These are phyloP conservation scores for Amylostereum chailletii DNA, from an alignment of 1,284 basidiomycete species.

Conservation along the genomic window DNA sequence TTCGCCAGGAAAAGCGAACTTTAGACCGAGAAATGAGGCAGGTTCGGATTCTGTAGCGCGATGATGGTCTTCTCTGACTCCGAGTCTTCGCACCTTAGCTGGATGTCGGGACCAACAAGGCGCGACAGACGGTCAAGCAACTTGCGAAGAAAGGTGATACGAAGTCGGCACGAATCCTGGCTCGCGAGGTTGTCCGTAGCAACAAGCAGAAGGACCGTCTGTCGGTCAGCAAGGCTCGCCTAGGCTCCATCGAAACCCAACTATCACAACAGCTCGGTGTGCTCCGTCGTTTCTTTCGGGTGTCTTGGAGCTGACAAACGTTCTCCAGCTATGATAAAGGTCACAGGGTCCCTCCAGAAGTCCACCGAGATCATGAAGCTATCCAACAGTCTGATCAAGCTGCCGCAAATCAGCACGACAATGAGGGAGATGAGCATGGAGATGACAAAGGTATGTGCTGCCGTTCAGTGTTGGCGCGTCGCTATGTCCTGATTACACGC, in stretches of 20 bases:
- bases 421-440: conserved; percentile 99
- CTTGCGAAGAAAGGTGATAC: conserved; percentile 88
- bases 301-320: background rate
- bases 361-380: conserved; percentile 99
- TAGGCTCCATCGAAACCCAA: conserved; percentile 90
- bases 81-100: conserved; percentile 41
- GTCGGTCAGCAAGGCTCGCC: conserved; percentile 85
- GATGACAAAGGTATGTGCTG: conserved; percentile 81
- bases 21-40: conserved; percentile 91
- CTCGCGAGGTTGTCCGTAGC: conserved; percentile 90
- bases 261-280: conserved; percentile 89
- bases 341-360: conserved; percentile 94
- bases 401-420: conserved; percentile 85
- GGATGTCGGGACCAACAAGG: conserved; percentile 78
- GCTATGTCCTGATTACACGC: conserved; percentile 1
- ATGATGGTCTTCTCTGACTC: conserved; percentile 16
- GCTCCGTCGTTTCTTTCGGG: conserved; percentile 18
- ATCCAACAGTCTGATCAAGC: conserved; percentile 84
- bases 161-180: conserved; percentile 88
- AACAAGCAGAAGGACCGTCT: conserved; percentile 92
- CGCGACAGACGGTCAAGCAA: conserved; percentile 78
- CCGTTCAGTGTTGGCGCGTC: background rate
- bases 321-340: conserved; percentile 84
- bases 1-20: conserved; percentile 72
- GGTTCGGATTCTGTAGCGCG: conserved; percentile 41